Base-by-base conservation (phyloP, 805 yeast genomes). In the Yarrowia porcina region DNA sequence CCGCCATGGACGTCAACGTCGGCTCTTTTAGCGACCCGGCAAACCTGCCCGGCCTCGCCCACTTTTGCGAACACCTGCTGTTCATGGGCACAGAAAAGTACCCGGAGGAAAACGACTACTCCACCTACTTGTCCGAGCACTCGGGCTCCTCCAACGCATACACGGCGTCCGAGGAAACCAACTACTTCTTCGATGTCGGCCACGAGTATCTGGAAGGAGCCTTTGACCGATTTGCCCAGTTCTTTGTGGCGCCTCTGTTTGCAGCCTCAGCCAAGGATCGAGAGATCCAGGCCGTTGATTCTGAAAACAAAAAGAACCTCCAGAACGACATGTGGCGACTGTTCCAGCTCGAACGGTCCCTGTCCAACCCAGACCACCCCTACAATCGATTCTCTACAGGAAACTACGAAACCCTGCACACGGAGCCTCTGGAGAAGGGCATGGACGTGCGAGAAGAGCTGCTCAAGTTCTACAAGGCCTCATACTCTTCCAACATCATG, bases 241-340 rank as follows among this genome's bases (percentile, higher is more conserved):
- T 93, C 72, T 93, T 93, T 77, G 87, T 92, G 35, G 73, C 83
- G 28, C 99, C 99, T 1, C 77, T 93, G 68, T 93, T 93, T 68
- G 75, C 77, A 59, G 75, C 80, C 62, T 79, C 84, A 66, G 87
- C 97, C 71, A 89, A 90, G 71, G 97, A 91, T 71, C 81, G 97
- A 63, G 99, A 93, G 74, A 88, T 93, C 69, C 83, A 85, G 66
- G 98, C 98, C 1, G 98, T 93, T 10, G 97, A 93, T 74, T 88
- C 96, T 38, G 99, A 93, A 76, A 90, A 93, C 77, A 93, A 91
- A 73, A 93, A 94, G 76, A 93, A 93, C 72, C 77, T 94, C 60
- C 98, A 93, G 74, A 88, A 82, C 71, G 99, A 93, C 74, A 72
- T 76, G 47, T 91, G 98, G 97, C 83, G 98, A 70, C 75, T 90